These are phyloP conservation scores for Podila horticola DNA, from an alignment of 192 early-diverging fungal genomes.

Conservation along the genomic window DNA sequence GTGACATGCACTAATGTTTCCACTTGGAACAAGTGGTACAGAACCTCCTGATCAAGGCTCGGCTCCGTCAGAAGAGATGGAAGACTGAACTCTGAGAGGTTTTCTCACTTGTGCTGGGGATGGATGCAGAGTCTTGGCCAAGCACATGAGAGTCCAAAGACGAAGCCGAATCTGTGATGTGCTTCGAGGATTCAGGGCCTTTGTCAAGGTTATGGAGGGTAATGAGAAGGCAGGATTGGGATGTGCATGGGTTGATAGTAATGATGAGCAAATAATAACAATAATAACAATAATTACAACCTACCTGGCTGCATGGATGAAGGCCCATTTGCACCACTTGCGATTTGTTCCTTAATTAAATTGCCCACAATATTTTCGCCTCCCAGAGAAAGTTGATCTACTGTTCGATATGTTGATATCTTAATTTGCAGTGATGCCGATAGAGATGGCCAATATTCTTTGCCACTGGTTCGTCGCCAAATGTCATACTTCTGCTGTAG, in stretches of 20 bases:
- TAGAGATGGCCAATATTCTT: conserved; percentile 8
- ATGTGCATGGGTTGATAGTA: neutral
- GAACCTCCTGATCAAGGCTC: no score
- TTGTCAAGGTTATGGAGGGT: no score
- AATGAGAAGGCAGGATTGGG: no score
- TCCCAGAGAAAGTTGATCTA: conserved; percentile 4
- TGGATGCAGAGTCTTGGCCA: no score
- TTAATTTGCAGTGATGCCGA: conserved; percentile 6
- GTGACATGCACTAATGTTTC: no score
- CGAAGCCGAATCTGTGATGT: no score
- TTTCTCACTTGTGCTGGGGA: no score
- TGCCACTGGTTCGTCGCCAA: conserved; percentile 10
- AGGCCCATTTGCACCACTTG: conserved; percentile 1
- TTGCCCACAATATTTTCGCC: conserved; percentile 6
- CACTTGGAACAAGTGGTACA: no score
- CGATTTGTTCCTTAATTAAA: conserved; percentile 1
- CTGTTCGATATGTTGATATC: conserved; percentile 9
- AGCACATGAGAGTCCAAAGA: no score
- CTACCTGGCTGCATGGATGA: neutral
- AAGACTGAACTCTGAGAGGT: no score
- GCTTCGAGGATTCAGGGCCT: no score
- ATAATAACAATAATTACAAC: neutral
- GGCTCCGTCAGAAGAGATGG: no score
- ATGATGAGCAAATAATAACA: conserved; percentile 2
- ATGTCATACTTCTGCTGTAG: conserved; percentile 13